Evolutionary conservation across 78 protist species (phyloP).

Genomic region (slime mould (Dictyostelium discoideum)): DNA sequence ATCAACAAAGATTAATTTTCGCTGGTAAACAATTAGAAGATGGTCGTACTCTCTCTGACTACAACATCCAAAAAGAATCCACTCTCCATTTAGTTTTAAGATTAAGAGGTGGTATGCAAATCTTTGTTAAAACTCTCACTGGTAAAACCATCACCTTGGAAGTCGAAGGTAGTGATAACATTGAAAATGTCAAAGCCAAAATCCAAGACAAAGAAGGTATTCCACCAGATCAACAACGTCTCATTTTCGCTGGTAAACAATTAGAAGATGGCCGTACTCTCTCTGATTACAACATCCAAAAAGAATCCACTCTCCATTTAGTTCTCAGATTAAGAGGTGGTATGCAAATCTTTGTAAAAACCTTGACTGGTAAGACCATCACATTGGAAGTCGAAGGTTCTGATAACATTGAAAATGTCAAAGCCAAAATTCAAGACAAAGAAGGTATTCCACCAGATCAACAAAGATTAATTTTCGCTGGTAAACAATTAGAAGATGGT

Average conservation of each 20-base stretch:
- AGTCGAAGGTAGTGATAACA: conserved; percentile 95
- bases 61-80: conserved; percentile 98
- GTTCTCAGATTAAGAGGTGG: conserved; percentile 93
- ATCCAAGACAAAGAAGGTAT: conserved; percentile 98
- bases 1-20: conserved; percentile 98
- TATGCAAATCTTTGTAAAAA: conserved; percentile 98
- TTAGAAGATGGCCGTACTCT: conserved; percentile 96
- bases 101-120: conserved; percentile 82
- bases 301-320: conserved; percentile 92
- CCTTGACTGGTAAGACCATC: conserved; percentile 99
- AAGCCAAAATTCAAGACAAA: conserved; percentile 99
- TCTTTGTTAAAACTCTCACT: conserved; percentile 97
- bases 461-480: conserved; percentile 98
- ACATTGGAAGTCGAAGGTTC: conserved; percentile 98
- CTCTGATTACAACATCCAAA: conserved; percentile 94
- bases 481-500: conserved; percentile 98
- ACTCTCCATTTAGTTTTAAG: conserved; percentile 88
- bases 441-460: conserved; percentile 99
- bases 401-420: conserved; percentile 98
- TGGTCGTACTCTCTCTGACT: conserved; percentile 97
- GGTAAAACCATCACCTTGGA: conserved; percentile 99
- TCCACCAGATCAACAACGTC: conserved; percentile 99
- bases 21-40: conserved; percentile 99
- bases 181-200: conserved; percentile 97
- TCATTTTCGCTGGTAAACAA: conserved; percentile 99